These are phyloP conservation scores for Globisporangium perplexum DNA, from an alignment of 352 stramenopile species.

Conservation along the genomic window DNA sequence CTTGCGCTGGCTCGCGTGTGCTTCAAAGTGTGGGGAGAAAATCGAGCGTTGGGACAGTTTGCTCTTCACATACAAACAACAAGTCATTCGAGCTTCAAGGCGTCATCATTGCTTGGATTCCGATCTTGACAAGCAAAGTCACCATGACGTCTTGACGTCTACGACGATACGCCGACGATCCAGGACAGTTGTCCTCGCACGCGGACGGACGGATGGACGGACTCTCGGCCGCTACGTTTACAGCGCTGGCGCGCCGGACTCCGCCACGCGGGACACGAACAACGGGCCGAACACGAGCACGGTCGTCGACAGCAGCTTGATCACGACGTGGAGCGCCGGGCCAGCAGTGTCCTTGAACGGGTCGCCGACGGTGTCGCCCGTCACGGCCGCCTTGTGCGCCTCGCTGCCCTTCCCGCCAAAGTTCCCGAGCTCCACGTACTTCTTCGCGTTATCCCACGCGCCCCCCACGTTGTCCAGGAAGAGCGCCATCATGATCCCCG, in stretches of 20 bases:
- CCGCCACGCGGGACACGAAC: constrained; percentile 76
- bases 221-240: too few species aligned
- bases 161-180: too few species aligned
- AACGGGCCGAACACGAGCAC: constrained; percentile 91
- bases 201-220: too few species aligned
- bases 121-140: too few species aligned
- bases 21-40: not conserved
- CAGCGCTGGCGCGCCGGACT: not conserved
- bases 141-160: too few species aligned
- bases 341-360: constrained; percentile 97
- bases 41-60: too few species aligned
- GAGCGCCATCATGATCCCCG: constrained; percentile 97
- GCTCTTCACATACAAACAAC: too few species aligned
- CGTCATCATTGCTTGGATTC: too few species aligned
- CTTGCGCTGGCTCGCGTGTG: not conserved
- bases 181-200: too few species aligned
- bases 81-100: too few species aligned
- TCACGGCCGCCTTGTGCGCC: constrained; percentile 96
- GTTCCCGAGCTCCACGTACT: constrained; percentile 96
- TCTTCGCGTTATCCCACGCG: constrained; percentile 99
- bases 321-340: constrained; percentile 96
- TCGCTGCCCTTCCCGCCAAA: constrained; percentile 94
- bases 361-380: constrained; percentile 96
- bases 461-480: constrained; percentile 97
- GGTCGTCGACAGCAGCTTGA: constrained; percentile 96